Evolutionary conservation across 225 moss, liverwort and hornwort species (phyloP), one percentile per base, ranked within the genome.

Genomic region (Asterella californica): DNA sequence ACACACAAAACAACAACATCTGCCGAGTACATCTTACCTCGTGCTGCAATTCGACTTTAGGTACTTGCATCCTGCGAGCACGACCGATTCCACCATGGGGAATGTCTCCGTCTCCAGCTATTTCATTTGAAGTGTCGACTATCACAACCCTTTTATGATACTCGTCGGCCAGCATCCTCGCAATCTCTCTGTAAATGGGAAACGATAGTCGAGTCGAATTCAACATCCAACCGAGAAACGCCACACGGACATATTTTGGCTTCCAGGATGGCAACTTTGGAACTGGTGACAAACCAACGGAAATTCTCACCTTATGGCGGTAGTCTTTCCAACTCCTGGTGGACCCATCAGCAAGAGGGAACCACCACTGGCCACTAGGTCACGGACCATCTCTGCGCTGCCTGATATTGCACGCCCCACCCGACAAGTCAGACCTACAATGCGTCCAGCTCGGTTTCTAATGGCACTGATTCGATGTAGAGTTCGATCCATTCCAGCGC

Each of bases 21-120:
- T 32, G n/a, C n/a, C n/a, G n/a, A 64, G 12, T 15, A 64, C 30
- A 67, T 57, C 34, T 38, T 83, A 96, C 96, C 91, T 93, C 84
- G 77, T 97, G 96, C 88, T 97, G 96, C 81, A 93, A 83, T 53
- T 93, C 90, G 34, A 92, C 91, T 87, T 89, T 90, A 70, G 96
- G 93, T 60, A 97, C 94, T 90, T 97, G 96, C 96, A 97, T 97
- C 80, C 96, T 88, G 14, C 96, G 90, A 62, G 96, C 94, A 81
- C 90, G 87, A 54, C 96, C 96, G 81, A 97, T 94, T 79, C 92
- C 96, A 57, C 86, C 83, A 75, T 97, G 96, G 53, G 96, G 87
- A 74, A 97, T 94, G 42, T 97, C 96, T 37, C 96, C 96, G 75
- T 97, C 96, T 19, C 96, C 96, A 54, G 92, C 96, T 67, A 97